Conservation (phyloP, 345 rosid genomes). For the Draba incana region DNA sequence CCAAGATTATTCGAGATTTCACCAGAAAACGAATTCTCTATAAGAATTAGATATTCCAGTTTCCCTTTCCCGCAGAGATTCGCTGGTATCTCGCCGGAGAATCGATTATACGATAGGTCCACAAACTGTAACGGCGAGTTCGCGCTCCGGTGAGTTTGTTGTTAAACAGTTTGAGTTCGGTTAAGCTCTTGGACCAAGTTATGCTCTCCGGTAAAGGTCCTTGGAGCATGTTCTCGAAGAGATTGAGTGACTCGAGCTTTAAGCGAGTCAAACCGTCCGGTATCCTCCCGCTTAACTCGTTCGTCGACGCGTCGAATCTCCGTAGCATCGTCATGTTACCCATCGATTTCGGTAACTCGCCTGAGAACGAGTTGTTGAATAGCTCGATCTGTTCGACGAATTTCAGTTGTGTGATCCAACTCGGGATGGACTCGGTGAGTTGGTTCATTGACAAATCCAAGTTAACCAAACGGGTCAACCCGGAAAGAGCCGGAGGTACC, state of each 20-base stretch:
- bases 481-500: constrained; percentile 53
- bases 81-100: constrained; percentile 66
- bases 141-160: constrained; percentile 62
- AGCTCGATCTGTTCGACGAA: constrained; percentile 68
- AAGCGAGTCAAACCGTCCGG: constrained; percentile 63
- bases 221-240: constrained; percentile 66
- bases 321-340: constrained; percentile 54
- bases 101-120: constrained; percentile 68
- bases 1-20: constrained; percentile 60
- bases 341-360: constrained; percentile 58
- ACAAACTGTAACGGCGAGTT: constrained; percentile 55
- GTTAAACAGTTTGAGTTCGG: constrained; percentile 71
- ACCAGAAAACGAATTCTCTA: constrained; percentile 73
- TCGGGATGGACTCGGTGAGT: constrained; percentile 71
- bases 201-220: constrained; percentile 73
- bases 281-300: constrained; percentile 62
- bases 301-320: constrained; percentile 69
- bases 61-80: constrained; percentile 59
- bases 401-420: constrained; percentile 53
- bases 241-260: constrained; percentile 63
- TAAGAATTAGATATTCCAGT: constrained; percentile 60
- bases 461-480: constrained; percentile 46
- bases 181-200: constrained; percentile 54
- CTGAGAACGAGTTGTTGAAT: constrained; percentile 69
- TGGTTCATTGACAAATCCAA: constrained; percentile 59